phyloP scores from a whole-genome alignment of 768 basidiomycete species.

The Rossbeevera mucosa region DNA sequence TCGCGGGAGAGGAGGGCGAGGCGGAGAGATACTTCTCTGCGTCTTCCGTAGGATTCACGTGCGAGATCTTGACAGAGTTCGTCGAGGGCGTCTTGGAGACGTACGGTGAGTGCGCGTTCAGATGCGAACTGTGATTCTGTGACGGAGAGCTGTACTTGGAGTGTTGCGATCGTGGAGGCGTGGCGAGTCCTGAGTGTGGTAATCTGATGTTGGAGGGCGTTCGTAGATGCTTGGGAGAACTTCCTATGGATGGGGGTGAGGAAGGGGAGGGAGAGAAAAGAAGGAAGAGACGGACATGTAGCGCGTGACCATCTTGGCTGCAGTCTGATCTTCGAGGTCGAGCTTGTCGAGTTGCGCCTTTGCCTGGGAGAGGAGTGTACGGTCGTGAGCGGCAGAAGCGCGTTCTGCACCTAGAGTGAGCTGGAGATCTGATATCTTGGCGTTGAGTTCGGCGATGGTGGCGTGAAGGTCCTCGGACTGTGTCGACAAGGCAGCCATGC shows the following conservation, averaged over 20 bases:
- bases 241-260: constrained; percentile 52
- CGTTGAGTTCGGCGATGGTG: constrained; percentile 39
- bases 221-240: constrained; percentile 74
- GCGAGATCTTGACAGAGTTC: constrained; percentile 67
- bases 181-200: constrained; percentile 57
- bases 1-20: constrained; percentile 63
- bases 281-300: constrained; percentile 61
- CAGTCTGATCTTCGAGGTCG: constrained; percentile 63
- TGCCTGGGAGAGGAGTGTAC: constrained; percentile 41
- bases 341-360: constrained; percentile 52
- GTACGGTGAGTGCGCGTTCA: constrained; percentile 41
- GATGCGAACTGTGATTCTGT: constrained; percentile 41
- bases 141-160: constrained; percentile 46
- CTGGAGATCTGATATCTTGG: constrained; percentile 41
- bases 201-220: constrained; percentile 59
- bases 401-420: constrained; percentile 45
- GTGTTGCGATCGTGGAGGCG: constrained; percentile 52
- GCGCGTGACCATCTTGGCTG: constrained; percentile 77
- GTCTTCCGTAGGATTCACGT: constrained; percentile 66
- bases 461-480: constrained; percentile 44
- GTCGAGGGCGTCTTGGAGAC: constrained; percentile 59
- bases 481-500: constrained; percentile 46
- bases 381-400: constrained; percentile 39
- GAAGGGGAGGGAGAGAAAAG: not conserved
- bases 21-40: constrained; percentile 64